phyloP scores from a whole-genome alignment of 176 grass and related monocot species.

The Tuctoria greenei region DNA sequence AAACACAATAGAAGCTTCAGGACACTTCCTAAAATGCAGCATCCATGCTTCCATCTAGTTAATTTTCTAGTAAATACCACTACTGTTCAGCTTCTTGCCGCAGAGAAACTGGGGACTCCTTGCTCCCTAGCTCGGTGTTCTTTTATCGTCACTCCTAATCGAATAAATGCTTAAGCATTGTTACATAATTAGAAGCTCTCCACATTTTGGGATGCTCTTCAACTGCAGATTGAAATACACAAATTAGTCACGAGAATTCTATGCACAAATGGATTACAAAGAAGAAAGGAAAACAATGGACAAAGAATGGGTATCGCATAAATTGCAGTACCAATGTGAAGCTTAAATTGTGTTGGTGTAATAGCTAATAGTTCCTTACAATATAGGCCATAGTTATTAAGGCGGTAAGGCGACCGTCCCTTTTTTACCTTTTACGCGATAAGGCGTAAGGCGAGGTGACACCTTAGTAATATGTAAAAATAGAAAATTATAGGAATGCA shows the following conservation, averaged over 20 bases:
- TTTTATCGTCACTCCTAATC: constrained; percentile 38
- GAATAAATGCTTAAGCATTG: constrained; percentile 26
- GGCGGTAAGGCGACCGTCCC: no score
- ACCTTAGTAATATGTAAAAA: no score
- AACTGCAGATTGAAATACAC: constrained; percentile 37
- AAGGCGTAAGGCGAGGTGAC: no score
- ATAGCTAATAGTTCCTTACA: not conserved
- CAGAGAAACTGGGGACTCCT: constrained; percentile 39
- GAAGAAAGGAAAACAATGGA: not conserved
- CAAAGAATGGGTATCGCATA: not conserved
- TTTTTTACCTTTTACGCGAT: no score
- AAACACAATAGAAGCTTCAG: constrained; percentile 61
- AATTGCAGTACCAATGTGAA: not conserved
- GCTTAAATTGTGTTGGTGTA: not conserved
- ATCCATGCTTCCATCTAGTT: constrained; percentile 75
- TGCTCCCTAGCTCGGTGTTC: constrained; percentile 37
- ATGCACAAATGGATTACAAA: not conserved
- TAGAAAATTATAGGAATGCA: no score
- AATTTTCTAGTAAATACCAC: constrained; percentile 53
- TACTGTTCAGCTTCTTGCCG: constrained; percentile 38
- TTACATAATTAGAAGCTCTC: constrained; percentile 41
- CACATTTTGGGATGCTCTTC: constrained; percentile 39
- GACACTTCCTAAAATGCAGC: constrained; percentile 92
- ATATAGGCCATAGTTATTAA: constrained; percentile 1
- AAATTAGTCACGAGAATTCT: constrained; percentile 5